These are phyloP conservation scores for Bothriochloa decipiens DNA, from an alignment of 176 grass and related monocot genomes.

Conservation along the genomic window DNA sequence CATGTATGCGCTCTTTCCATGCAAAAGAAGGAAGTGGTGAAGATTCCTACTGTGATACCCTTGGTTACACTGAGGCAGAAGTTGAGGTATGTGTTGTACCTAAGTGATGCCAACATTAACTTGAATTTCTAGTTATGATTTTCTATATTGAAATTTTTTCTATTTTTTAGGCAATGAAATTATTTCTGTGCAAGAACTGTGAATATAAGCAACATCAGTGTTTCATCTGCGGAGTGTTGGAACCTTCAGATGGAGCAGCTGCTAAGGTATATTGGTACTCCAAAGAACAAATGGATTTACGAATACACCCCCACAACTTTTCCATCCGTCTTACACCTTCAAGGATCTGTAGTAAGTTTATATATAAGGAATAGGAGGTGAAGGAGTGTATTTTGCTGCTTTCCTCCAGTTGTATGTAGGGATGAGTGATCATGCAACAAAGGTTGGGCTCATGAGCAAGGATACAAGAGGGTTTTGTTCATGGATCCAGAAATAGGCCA, in stretches of 20 bases:
- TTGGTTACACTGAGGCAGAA: constrained; percentile 63
- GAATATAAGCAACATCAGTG: constrained; percentile 87
- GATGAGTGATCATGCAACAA: neutral
- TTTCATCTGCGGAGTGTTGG: constrained; percentile 81
- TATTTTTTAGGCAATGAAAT: constrained; percentile 69
- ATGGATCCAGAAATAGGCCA: neutral
- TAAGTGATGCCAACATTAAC: constrained; percentile 24
- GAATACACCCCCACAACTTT: neutral
- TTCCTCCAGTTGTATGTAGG: neutral
- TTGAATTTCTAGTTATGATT: constrained; percentile 41
- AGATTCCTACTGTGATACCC: constrained; percentile 70
- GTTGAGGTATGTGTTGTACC: constrained; percentile 60
- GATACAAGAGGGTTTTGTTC: neutral
- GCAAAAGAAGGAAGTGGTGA: constrained; percentile 65
- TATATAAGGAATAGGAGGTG: neutral
- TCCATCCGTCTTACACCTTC: neutral
- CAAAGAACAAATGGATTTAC: neutral
- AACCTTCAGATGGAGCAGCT: constrained; percentile 66
- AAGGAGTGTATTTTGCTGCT: neutral
- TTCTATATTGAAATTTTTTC: constrained; percentile 28
- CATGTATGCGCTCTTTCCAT: constrained; percentile 96
- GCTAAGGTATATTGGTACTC: constrained; percentile 67
- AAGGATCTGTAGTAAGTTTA: neutral
- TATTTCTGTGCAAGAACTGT: constrained; percentile 84
- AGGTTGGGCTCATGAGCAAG: neutral